Base-by-base conservation (phyloP, 1,139 yeast species). In the Groenewaldozyma auringiensis region DNA sequence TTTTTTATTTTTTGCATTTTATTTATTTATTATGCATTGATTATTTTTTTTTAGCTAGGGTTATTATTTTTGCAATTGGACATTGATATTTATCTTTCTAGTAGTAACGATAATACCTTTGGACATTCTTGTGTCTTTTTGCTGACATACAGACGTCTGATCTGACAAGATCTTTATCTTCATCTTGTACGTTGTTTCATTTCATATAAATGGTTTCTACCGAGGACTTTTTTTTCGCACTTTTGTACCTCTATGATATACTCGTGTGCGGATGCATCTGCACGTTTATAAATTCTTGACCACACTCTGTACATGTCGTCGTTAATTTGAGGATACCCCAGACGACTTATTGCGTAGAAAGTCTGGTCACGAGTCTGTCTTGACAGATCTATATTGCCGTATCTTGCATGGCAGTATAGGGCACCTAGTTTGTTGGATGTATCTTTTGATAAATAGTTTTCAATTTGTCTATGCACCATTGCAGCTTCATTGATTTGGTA, bases 1-100 rank as follows among this genome's bases (percentile, higher is more conserved):
- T n/a, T n/a, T n/a, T n/a, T n/a, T n/a, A n/a, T 41, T 49, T 47
- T 48, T 38, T 22, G 18, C 14, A 9, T 33, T 22, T 39, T 33
- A 11, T 8, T 25, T 25, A 13, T 8, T 25, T 25, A 8, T 25
- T 25, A 8, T 25, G 31, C 11, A 25, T 8, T 13, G 31, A 25
- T n/a, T n/a, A n/a, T n/a, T n/a, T n/a, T n/a, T n/a, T n/a, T n/a
- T n/a, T n/a, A n/a, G n/a, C n/a, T n/a, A n/a, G n/a, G n/a, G n/a
- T n/a, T n/a, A n/a, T n/a, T n/a, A n/a, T n/a, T n/a, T n/a, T n/a
- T n/a, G n/a, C n/a, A n/a, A n/a, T n/a, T n/a, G n/a, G n/a, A n/a
- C n/a, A n/a, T n/a, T n/a, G n/a, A n/a, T n/a, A n/a, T n/a, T n/a
- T n/a, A n/a, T n/a, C n/a, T n/a, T n/a, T n/a, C n/a, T n/a, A n/a